Conservation (phyloP, 805 yeast genomes). For the Kodamaea fukazawae region DNA sequence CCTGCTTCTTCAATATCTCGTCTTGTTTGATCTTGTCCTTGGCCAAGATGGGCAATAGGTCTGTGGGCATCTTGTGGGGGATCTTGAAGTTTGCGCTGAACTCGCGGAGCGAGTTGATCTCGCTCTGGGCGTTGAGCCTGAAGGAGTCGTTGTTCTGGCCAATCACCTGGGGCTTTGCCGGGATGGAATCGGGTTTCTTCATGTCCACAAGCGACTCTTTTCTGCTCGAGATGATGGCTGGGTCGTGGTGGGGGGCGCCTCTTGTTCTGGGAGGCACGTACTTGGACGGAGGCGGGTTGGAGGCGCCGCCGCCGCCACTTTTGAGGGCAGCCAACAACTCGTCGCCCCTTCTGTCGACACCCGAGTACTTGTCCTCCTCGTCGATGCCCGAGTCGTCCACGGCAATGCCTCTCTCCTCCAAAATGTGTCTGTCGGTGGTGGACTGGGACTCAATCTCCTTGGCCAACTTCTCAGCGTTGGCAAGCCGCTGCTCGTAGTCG, state of each 20-base stretch:
- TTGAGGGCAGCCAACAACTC: constrained; percentile 49
- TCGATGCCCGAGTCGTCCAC: constrained; percentile 85
- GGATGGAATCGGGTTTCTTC: constrained; percentile 29
- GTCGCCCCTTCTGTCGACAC: constrained; percentile 68
- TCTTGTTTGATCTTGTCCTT: constrained; percentile 66
- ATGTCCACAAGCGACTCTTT: constrained; percentile 2
- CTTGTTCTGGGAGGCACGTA: constrained; percentile 60
- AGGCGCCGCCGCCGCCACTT: constrained; percentile 17
- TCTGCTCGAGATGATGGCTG: constrained; percentile 58
- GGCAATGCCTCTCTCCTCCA: constrained; percentile 83
- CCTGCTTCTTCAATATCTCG: constrained; percentile 48
- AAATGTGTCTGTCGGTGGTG: constrained; percentile 72
- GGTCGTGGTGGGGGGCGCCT: constrained; percentile 50
- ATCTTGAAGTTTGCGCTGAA: constrained; percentile 82
- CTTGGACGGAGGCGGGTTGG: constrained; percentile 23
- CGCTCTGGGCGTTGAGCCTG: constrained; percentile 53
- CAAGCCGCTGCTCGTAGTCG: constrained; percentile 61
- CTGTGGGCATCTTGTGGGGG: constrained; percentile 57
- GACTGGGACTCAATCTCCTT: constrained; percentile 74
- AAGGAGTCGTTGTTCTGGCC: constrained; percentile 33
- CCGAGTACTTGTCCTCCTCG: constrained; percentile 95
- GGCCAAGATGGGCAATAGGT: constrained; percentile 65
- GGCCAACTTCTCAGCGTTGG: constrained; percentile 76
- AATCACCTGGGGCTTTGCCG: constrained; percentile 28
- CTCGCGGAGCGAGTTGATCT: constrained; percentile 67